Conservation (phyloP, 1,284 basidiomycete species). For the Pseudozyma thailandica region DNA sequence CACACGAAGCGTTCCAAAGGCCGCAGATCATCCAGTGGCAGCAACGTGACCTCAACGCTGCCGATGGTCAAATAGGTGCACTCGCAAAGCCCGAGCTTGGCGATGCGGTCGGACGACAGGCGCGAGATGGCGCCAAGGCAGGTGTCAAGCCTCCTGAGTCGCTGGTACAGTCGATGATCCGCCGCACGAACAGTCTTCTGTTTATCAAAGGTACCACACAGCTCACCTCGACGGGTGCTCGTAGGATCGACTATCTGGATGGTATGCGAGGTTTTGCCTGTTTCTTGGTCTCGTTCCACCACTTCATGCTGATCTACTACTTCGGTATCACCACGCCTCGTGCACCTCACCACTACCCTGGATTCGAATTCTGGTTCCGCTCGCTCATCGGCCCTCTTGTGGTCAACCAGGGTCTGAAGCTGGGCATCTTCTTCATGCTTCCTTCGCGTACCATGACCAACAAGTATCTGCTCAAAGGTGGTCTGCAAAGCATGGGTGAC, state of each 20-base stretch:
- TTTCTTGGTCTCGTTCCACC: constrained; percentile 61
- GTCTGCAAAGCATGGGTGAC: constrained; percentile 55
- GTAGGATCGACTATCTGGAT: constrained; percentile 61
- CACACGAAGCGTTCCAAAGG: constrained; percentile 35
- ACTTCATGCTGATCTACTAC: constrained; percentile 64
- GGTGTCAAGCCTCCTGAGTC: constrained; percentile 40
- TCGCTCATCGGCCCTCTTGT: constrained; percentile 51
- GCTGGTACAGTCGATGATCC: constrained; percentile 17
- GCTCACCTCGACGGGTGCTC: constrained; percentile 51
- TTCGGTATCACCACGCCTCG: constrained; percentile 45
- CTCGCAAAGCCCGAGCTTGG: constrained; percentile 50
- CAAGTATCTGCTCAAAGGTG: constrained; percentile 58
- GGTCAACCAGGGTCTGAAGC: constrained; percentile 56
- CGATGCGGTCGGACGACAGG: constrained; percentile 40
- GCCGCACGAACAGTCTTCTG: constrained; percentile 33
- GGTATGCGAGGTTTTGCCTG: constrained; percentile 62
- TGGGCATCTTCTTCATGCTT: constrained; percentile 62
- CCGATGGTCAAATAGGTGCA: constrained; percentile 47
- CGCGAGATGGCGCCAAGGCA: constrained; percentile 27
- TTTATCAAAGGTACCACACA: constrained; percentile 51
- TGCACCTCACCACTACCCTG: constrained; percentile 50
- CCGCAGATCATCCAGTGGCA: constrained; percentile 58
- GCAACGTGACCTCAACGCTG: constrained; percentile 44
- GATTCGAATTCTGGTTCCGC: constrained; percentile 58
- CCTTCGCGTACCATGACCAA: constrained; percentile 59